A percentile compares a stretch with the other conserved stretches of the same genome.
Conservation (phyloP, 2,329 filamentous ascomycete species). For the Epichloe festucae region DNA sequence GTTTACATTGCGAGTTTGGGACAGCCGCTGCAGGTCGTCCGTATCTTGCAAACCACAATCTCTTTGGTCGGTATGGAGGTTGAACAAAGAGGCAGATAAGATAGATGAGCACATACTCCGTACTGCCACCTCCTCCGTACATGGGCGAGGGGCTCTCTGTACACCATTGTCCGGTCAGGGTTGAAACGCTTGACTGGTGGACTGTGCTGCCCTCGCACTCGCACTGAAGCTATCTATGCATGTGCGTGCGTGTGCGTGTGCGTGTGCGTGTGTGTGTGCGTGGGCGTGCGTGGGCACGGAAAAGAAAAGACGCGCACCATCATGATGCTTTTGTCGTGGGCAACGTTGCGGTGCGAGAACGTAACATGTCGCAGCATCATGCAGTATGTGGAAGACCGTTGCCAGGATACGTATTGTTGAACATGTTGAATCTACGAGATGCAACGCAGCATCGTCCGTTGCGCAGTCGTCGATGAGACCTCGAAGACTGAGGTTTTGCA, state of each 20-base stretch:
- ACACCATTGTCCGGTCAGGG: no score
- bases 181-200: no score
- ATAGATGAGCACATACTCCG: not conserved
- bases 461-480: no score
- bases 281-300: not conserved
- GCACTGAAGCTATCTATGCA: no score
- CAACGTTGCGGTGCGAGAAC: not conserved
- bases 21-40: not conserved
- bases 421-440: not conserved
- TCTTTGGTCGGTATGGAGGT: not conserved
- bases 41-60: not conserved
- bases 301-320: not conserved
- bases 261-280: no score
- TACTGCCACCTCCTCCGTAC: not conserved
- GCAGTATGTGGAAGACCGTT: not conserved
- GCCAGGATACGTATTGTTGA: no score
- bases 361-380: not conserved
- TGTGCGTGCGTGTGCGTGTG: no score
- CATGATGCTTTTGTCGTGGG: not conserved
- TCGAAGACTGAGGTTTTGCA: no score
- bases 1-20: not conserved
- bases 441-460: no score
- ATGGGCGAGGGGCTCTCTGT: not conserved
- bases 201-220: no score
- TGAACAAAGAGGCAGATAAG: not conserved